phyloP scores from a whole-genome alignment of 1,284 basidiomycete genomes.

The Cryptococcus amylolentus region DNA sequence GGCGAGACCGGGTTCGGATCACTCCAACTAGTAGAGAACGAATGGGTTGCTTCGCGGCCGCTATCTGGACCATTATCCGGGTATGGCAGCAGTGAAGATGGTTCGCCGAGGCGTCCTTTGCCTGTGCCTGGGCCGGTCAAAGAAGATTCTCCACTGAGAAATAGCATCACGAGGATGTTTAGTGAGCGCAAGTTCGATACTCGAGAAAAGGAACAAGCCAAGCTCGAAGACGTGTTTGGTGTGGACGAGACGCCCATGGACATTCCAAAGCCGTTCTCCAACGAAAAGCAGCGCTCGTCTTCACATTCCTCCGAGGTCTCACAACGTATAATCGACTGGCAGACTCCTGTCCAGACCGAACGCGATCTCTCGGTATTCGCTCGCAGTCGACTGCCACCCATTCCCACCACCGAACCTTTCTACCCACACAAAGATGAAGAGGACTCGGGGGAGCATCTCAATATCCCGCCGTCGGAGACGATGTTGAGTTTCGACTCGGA shows the following conservation, averaged over 20 bases:
- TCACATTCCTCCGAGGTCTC: background rate
- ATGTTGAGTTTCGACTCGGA: constrained; percentile 38
- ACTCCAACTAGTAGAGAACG: constrained; percentile 35
- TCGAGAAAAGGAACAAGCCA: no score
- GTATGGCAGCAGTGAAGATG: no score
- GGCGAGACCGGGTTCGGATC: constrained; percentile 11
- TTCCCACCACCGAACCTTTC: background rate
- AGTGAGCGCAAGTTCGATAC: no score
- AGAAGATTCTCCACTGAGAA: background rate
- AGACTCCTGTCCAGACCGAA: constrained; percentile 24
- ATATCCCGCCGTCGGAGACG: constrained; percentile 19
- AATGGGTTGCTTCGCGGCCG: constrained; percentile 31
- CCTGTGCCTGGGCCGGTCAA: no score
- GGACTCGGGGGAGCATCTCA: background rate
- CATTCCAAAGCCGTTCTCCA: no score
- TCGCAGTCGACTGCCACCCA: constrained; percentile 14
- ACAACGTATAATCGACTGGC: constrained; percentile 33
- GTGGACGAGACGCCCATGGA: no score
- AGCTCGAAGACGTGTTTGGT: no score
- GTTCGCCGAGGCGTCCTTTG: no score
- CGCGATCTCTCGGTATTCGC: constrained; percentile 27
- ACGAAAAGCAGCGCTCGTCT: background rate
- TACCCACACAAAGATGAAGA: background rate
- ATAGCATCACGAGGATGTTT: constrained; percentile 27
- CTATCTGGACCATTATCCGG: no score